Evolutionary conservation across 495 filamentous ascomycete species (phyloP), one percentile per base, ranked within the genome.

Genomic region (Podospora sp.): DNA sequence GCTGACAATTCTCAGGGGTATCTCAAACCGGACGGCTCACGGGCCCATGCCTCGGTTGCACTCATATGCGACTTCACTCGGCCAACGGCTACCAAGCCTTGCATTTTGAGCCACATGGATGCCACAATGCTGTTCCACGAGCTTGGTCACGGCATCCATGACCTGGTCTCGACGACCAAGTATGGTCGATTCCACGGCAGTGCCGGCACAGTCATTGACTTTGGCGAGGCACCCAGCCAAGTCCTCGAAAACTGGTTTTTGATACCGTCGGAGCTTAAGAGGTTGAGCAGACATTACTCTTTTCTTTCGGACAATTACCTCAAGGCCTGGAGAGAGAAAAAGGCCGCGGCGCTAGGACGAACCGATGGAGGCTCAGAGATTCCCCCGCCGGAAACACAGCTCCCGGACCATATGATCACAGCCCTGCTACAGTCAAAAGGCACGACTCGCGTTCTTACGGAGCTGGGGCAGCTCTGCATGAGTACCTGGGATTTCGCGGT

Each of bases 211-310:
- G 89, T 89, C 11, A 84, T 88, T 21, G 89, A 92, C 79, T 91
- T 91, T 69, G 89, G 90, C 74, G 89, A 91, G 75, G 87, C 87
- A 6, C 89, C 89, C 35, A 85, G 81, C 63, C 90, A 91, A 71
- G 90, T 91, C 88, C 82, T 92, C 2, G 89, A 91, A 78, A 91
- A 91, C 77, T 92, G 89, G 89, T 90, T 87, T 81, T 91, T 88
- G 88, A 89, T 85, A 0, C 86, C 89, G 4, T 84, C 84, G 5
- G 89, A 91, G 73, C 83, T 91, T 21, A 87, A 85, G 66, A 75
- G 85, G n/a, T 78, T 91, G 22, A 89, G 86, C 77, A 78, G 83
- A 55, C 89, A 91, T 78, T 91, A 68, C 66, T 67, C 65, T 20
- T 60, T 58, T 22, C 26, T 69, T 12, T 21, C 61, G 4, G 7